phyloP scores from a whole-genome alignment of 108 stramenopile genomes.

The Discostella pseudostelligera region DNA sequence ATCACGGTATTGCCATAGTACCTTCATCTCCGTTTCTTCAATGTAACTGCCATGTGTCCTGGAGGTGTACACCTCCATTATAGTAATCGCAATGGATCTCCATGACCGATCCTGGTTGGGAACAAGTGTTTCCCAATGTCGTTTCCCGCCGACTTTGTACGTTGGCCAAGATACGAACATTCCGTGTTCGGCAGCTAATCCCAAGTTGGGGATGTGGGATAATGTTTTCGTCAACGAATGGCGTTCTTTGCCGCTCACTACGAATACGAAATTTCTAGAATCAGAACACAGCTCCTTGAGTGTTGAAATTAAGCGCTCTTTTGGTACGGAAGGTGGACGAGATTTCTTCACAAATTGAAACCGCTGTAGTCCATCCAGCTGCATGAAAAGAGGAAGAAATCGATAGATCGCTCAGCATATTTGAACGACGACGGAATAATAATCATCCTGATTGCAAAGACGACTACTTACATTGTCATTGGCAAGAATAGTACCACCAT shows the following conservation, averaged over 20 bases:
- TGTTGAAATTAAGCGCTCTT: slow-evolving; percentile 64
- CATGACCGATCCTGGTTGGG: slow-evolving; percentile 88
- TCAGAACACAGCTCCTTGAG: slow-evolving; percentile 81
- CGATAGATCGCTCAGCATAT: too few relatives aligned
- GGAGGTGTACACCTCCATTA: slow-evolving; percentile 94
- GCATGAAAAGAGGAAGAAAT: slow-evolving; percentile 14
- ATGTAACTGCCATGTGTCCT: slow-evolving; percentile 91
- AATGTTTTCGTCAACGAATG: slow-evolving; percentile 80
- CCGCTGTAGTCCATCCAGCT: slow-evolving; percentile 71
- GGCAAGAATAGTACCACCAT: slow-evolving; percentile 93
- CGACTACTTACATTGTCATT: slow-evolving; percentile 85
- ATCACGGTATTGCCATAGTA: slow-evolving; percentile 95
- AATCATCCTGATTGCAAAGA: too few relatives aligned
- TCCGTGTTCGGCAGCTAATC: slow-evolving; percentile 91
- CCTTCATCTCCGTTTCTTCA: slow-evolving; percentile 90
- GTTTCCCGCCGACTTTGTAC: slow-evolving; percentile 54
- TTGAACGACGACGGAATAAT: too few relatives aligned
- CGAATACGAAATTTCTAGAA: slow-evolving; percentile 86
- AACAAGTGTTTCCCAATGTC: slow-evolving; percentile 83
- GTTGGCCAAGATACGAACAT: slow-evolving; percentile 93
- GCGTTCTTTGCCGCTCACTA: slow-evolving; percentile 87
- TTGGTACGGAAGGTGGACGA: slow-evolving; percentile 67
- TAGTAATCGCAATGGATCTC: slow-evolving; percentile 79
- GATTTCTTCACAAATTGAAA: slow-evolving; percentile 95
- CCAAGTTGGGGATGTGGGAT: slow-evolving; percentile 77